These are phyloP conservation scores for Nicotiana noctiflora DNA, from an alignment of 257 asterid genomes.

Conservation along the genomic window DNA sequence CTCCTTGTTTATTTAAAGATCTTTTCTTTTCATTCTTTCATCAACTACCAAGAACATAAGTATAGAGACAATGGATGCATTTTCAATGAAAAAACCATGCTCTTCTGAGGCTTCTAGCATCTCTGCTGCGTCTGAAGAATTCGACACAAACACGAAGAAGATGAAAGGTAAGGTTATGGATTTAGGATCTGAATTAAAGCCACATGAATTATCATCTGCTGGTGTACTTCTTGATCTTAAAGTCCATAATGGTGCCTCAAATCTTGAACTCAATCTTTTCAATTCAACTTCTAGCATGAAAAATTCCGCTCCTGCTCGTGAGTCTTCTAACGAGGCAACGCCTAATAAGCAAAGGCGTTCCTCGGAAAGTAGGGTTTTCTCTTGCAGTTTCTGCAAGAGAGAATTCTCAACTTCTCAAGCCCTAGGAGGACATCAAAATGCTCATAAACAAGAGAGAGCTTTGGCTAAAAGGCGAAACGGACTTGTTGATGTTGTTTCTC, in stretches of 20 bases:
- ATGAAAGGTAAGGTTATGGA: conserved; percentile 14
- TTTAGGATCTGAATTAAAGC: conserved; percentile 10
- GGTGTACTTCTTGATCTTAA: conserved; percentile 33
- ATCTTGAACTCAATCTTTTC: conserved; percentile 42
- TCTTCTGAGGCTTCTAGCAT: conserved; percentile 42
- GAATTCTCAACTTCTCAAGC: conserved; percentile 70
- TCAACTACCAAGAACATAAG: not conserved
- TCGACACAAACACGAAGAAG: not conserved
- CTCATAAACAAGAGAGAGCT: conserved; percentile 65
- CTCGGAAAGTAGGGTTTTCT: conserved; percentile 31
- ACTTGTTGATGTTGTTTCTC: conserved; percentile 23
- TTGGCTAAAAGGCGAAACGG: conserved; percentile 43
- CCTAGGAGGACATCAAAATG: conserved; percentile 74
- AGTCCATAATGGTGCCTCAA: conserved; percentile 21
- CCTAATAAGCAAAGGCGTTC: not conserved
- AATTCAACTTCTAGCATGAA: conserved; percentile 1
- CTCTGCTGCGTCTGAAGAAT: conserved; percentile 38
- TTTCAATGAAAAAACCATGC: conserved; percentile 15
- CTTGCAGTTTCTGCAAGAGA: conserved; percentile 52
- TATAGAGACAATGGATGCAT: not conserved
- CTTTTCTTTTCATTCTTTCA: not conserved
- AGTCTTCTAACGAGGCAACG: conserved; percentile 22
- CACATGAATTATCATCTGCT: conserved; percentile 4
- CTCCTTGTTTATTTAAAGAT: not conserved
- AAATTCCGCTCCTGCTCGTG: not conserved